Evolutionary conservation across 2,329 filamentous ascomycete genomes (phyloP).

Genomic region (Verticillium albo-atrum): DNA sequence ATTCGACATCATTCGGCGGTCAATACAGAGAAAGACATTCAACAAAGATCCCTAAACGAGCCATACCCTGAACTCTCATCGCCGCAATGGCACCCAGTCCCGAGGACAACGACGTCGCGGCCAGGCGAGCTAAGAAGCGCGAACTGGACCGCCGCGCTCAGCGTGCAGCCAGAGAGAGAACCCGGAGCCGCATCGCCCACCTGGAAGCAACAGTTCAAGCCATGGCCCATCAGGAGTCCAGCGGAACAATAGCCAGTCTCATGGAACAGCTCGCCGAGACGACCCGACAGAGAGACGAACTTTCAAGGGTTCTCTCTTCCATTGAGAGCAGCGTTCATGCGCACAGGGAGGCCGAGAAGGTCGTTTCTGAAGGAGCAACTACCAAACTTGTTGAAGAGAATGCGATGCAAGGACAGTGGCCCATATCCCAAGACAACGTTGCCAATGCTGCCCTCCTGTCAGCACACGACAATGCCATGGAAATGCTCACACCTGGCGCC

Average conservation of each 20-base stretch:
- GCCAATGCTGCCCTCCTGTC: background rate
- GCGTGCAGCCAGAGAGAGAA: conserved; percentile 20
- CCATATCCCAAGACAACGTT: background rate
- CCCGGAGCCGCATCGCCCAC: conserved; percentile 19
- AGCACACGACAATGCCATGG: background rate
- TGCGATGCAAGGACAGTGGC: background rate
- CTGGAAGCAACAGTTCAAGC: conserved; percentile 18
- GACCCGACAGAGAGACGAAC: conserved; percentile 15
- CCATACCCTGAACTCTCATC: too few relatives aligned
- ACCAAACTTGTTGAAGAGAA: background rate
- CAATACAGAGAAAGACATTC: too few relatives aligned
- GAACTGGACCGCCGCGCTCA: conserved; percentile 23
- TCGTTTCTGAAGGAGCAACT: background rate
- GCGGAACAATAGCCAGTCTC: conserved; percentile 13
- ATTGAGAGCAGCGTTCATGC: conserved; percentile 2
- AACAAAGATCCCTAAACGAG: too few relatives aligned
- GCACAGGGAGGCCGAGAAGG: background rate
- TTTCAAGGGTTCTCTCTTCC: conserved; percentile 1
- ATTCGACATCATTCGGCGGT: too few relatives aligned
- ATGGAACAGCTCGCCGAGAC: conserved; percentile 16
- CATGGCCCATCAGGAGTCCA: conserved; percentile 15
- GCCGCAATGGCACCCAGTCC: background rate
- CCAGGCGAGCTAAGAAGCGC: conserved; percentile 17
- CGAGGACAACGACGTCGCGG: background rate
- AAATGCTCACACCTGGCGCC: background rate